A percentile compares a stretch with the other conserved stretches of the same genome.
phyloP scores from a whole-genome alignment of 2,329 filamentous ascomycete species.

The Teratosphaeria viscida region DNA sequence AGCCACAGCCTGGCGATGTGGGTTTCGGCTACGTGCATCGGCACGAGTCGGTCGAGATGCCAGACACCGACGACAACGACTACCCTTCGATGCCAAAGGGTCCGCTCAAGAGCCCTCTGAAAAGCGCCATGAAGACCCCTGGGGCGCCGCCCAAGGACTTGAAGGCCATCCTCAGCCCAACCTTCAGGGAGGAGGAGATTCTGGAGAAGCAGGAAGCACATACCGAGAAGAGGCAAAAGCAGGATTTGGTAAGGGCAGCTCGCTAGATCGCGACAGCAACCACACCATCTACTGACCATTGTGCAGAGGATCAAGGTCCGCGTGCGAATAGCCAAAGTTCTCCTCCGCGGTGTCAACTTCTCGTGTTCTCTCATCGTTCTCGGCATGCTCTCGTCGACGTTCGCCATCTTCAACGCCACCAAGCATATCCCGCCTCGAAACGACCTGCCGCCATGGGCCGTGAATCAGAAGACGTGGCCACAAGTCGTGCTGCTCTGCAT shows the following conservation, averaged over 20 bases:
- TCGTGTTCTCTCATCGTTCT: constrained; percentile 93
- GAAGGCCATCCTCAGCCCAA: constrained; percentile 65
- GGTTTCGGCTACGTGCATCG: constrained; percentile 78
- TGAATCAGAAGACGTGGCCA: constrained; percentile 72
- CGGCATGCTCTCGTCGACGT: constrained; percentile 76
- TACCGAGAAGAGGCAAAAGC: constrained; percentile 78
- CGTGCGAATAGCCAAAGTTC: constrained; percentile 85
- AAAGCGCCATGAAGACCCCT: constrained; percentile 81
- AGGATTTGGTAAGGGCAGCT: constrained; percentile 65
- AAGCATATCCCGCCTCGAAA: constrained; percentile 63
- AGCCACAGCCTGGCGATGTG: constrained; percentile 70
- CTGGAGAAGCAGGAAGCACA: constrained; percentile 72
- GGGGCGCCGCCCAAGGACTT: constrained; percentile 66
- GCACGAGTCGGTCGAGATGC: constrained; percentile 47
- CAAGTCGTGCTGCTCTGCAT: constrained; percentile 74
- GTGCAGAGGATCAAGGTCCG: constrained; percentile 79
- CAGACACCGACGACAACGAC: constrained; percentile 38
- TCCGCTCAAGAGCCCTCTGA: constrained; percentile 67
- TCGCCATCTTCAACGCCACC: constrained; percentile 87
- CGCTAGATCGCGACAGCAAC: background rate
- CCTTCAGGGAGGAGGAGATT: constrained; percentile 76
- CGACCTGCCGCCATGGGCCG: constrained; percentile 74
- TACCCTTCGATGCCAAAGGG: constrained; percentile 47
- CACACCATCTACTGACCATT: background rate
- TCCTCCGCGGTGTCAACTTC: constrained; percentile 93